Evolutionary conservation across 2,329 filamentous ascomycete species (phyloP), one percentile per base, ranked within the genome.

Genomic region (Colletotrichum sp.): DNA sequence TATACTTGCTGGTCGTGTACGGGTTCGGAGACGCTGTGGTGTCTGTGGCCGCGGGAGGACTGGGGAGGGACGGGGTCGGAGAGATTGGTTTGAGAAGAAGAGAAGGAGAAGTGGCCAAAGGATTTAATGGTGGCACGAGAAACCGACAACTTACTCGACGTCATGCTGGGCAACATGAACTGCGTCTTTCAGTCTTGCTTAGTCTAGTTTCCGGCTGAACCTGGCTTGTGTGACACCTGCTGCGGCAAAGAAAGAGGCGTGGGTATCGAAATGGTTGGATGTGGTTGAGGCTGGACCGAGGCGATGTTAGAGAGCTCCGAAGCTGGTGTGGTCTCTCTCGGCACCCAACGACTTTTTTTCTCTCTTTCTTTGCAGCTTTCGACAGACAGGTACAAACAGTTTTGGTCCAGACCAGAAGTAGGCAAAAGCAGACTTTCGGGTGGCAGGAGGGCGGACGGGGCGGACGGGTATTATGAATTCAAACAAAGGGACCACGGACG

Each of bases 61-160:
- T 30, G 69, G 61, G 71, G 39, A 25, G 22, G 65, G 65, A 62
- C 61, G 36, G 69, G 62, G 69, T 73, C 70, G 59, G 65, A 57
- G 36, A 77, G 52, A 55, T 77, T 77, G 65, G 69, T 57, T 68
- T 71, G 68, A 39, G 77, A 78, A 73, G 81, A 79, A 77, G 81
- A 82, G 80, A 86, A 82, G 78, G 77, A 77, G 49, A 85, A 84
- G 77, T 83, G 77, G 74, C 83, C 83, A 79, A 83, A 82, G 78
- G 83, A 81, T 70, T 83, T 79, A 44, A 76, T 62, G 75, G 83
- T 82, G 69, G 83, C 82, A 81, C 84, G 82, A 80, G 84, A 78
- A 62, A 75, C 71, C 67, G 77, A 77, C 61, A 78, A 87, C 86
- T 87, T 88, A 86, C 85, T 85, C 80, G 86, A 87, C 82, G 86